These are phyloP conservation scores for Chalciporus piperatus DNA, from an alignment of 768 basidiomycete species.

Conservation along the genomic window DNA sequence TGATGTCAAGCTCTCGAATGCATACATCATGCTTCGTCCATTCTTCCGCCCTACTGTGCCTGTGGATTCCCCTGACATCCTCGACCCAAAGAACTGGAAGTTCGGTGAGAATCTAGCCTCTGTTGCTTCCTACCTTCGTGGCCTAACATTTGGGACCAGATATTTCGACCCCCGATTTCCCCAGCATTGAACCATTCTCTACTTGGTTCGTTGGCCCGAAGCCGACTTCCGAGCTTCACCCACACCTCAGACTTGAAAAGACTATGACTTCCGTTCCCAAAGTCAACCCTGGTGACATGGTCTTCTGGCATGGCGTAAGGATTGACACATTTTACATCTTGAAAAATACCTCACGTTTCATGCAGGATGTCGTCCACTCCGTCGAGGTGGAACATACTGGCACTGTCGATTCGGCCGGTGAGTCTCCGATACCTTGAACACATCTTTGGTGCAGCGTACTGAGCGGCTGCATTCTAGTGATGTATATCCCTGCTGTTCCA, in stretches of 20 bases:
- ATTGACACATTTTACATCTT: background rate
- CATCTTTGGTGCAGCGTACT: background rate
- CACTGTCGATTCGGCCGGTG: slow-evolving; percentile 53
- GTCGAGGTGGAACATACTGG: slow-evolving; percentile 54
- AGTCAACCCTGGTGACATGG: slow-evolving; percentile 73
- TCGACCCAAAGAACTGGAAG: slow-evolving; percentile 52
- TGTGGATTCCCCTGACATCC: slow-evolving; percentile 39
- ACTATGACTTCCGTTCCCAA: slow-evolving; percentile 71
- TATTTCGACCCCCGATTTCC: slow-evolving; percentile 47
- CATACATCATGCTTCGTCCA: slow-evolving; percentile 73
- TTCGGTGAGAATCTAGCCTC: slow-evolving; percentile 35
- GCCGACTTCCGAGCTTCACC: slow-evolving; percentile 57
- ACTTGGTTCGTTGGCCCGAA: slow-evolving; percentile 37
- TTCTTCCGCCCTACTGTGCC: slow-evolving; percentile 61
- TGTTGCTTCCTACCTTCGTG: slow-evolving; percentile 21
- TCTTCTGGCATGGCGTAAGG: slow-evolving; percentile 70
- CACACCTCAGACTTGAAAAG: slow-evolving; percentile 59
- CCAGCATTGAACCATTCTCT: slow-evolving; percentile 37
- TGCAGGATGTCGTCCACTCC: slow-evolving; percentile 44
- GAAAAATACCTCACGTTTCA: slow-evolving; percentile 4
- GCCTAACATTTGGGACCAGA: slow-evolving; percentile 31
- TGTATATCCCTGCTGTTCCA: slow-evolving; percentile 78
- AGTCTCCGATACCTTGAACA: background rate
- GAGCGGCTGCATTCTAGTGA: slow-evolving; percentile 41
- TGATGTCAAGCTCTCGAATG: slow-evolving; percentile 60